A percentile compares a stretch with the other conserved stretches of the same genome.
Conservation (phyloP, 2,329 filamentous ascomycete genomes). For the Epichloe scottii region DNA sequence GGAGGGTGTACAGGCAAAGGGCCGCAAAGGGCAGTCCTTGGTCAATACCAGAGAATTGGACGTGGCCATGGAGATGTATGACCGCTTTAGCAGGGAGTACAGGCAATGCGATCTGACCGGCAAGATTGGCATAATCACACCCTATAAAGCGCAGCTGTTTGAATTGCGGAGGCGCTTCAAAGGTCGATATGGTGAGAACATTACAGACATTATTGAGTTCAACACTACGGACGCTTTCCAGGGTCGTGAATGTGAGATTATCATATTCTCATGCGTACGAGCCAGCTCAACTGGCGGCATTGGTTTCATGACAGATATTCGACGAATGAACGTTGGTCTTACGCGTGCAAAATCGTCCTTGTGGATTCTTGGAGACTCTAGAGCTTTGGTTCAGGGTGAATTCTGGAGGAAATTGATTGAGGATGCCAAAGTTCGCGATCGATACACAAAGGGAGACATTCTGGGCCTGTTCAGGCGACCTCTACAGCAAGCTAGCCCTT, state of each 20-base stretch:
- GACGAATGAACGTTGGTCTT: slow-evolving; percentile 97
- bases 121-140: slow-evolving; percentile 94
- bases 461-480: slow-evolving; percentile 35
- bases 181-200: slow-evolving; percentile 57
- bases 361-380: slow-evolving; percentile 90
- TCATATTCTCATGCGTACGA: slow-evolving; percentile 97
- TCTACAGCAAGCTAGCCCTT: slow-evolving; percentile 22
- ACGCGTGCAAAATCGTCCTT: slow-evolving; percentile 93
- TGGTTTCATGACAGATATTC: slow-evolving; percentile 95
- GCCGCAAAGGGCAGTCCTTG: slow-evolving; percentile 75
- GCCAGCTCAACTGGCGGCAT: slow-evolving; percentile 88
- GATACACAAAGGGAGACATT: slow-evolving; percentile 60
- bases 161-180: slow-evolving; percentile 68
- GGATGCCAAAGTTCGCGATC: slow-evolving; percentile 61
- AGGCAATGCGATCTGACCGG: slow-evolving; percentile 55
- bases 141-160: slow-evolving; percentile 85
- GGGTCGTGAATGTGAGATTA: slow-evolving; percentile 90
- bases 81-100: slow-evolving; percentile 65
- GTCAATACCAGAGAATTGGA: slow-evolving; percentile 81
- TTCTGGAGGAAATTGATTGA: slow-evolving; percentile 83
- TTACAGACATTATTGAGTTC: slow-evolving; percentile 79
- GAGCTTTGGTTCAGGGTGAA: slow-evolving; percentile 72
- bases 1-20: slow-evolving; percentile 69
- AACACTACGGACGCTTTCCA: slow-evolving; percentile 99
- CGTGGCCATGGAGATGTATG: slow-evolving; percentile 74